A percentile compares a stretch with the other conserved stretches of the same genome.
Evolutionary conservation across 441 rosid genomes (phyloP).

Genomic region (Euphorbia neoarborescens): DNA sequence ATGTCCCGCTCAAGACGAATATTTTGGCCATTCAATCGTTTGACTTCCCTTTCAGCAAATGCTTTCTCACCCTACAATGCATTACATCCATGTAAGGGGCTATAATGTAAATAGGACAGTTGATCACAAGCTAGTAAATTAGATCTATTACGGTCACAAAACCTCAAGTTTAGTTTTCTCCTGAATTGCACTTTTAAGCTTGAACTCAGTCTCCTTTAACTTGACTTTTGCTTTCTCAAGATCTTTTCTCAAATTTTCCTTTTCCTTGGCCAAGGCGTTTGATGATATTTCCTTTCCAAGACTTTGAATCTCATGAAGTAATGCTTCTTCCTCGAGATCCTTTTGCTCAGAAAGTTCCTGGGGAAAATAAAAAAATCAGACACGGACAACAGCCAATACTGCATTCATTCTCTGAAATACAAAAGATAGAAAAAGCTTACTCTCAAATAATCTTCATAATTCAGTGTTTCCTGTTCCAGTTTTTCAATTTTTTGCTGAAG

Average conservation of each 20-base stretch:
- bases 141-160: slow-evolving; percentile 5
- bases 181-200: slow-evolving; percentile 73
- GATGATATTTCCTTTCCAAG: slow-evolving; percentile 74
- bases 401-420: slow-evolving; percentile 5
- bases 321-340: slow-evolving; percentile 45
- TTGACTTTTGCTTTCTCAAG: slow-evolving; percentile 68
- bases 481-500: slow-evolving; percentile 48
- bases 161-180: slow-evolving; percentile 98
- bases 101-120: slow-evolving; percentile 7
- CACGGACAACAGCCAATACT: slow-evolving; percentile 15
- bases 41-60: slow-evolving; percentile 70
- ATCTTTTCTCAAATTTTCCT: slow-evolving; percentile 71
- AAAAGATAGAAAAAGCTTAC: slow-evolving; percentile 28
- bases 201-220: slow-evolving; percentile 78
- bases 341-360: slow-evolving; percentile 54
- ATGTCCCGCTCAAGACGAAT: slow-evolving; percentile 79
- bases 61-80: slow-evolving; percentile 77
- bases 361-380: slow-evolving; percentile 20
- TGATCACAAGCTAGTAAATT: slow-evolving; percentile 10
- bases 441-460: slow-evolving; percentile 38
- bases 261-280: slow-evolving; percentile 62
- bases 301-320: slow-evolving; percentile 48
- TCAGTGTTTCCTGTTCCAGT: slow-evolving; percentile 37
- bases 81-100: slow-evolving; percentile 8
- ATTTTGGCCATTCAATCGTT: slow-evolving; percentile 63